Percentiles rank a stretch among this genome's conserved stretches.
phyloP scores from a whole-genome alignment of 1,284 basidiomycete genomes.

The Termitomyces sp. region DNA sequence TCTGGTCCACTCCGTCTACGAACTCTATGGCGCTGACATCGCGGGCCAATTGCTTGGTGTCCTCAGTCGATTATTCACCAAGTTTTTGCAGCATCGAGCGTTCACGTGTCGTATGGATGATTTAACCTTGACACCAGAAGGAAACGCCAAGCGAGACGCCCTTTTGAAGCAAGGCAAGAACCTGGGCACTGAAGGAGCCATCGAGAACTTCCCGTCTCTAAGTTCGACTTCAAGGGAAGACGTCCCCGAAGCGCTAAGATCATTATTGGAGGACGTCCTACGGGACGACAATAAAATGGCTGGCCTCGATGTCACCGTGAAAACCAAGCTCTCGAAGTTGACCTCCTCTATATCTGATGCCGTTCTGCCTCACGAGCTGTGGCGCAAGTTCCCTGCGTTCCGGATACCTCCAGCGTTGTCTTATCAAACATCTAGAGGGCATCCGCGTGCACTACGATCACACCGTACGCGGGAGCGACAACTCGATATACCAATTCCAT shows the following conservation, averaged over 20 bases:
- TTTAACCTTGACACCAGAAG: conserved; percentile 81
- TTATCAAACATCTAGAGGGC: conserved; percentile 98
- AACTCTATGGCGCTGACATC: conserved; percentile 89
- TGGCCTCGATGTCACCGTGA: conserved; percentile 89
- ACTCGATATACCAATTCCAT: conserved; percentile 91
- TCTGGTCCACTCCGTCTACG: conserved; percentile 97
- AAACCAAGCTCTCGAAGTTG: conserved; percentile 78
- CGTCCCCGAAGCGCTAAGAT: conserved; percentile 44
- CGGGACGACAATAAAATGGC: conserved; percentile 98
- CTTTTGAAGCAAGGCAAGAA: conserved; percentile 68
- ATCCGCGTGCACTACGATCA: conserved; percentile 97
- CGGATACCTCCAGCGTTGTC: conserved; percentile 95
- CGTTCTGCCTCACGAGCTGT: conserved; percentile 86
- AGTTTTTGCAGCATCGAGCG: conserved; percentile 93
- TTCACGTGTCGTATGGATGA: conserved; percentile 99
- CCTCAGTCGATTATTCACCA: conserved; percentile 92
- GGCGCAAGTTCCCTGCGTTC: conserved; percentile 95
- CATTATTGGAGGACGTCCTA: conserved; percentile 89
- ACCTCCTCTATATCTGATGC: conserved; percentile 88
- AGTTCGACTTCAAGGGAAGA: conserved; percentile 44
- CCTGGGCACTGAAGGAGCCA: conserved; percentile 83
- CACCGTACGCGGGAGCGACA: conserved; percentile 94
- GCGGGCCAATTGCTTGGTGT: conserved; percentile 93
- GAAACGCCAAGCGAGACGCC: conserved; percentile 67
- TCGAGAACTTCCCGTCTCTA: conserved; percentile 84